Percentiles rank a stretch among this genome's conserved stretches.
These are phyloP conservation scores for Plasmodium vinckei DNA, from an alignment of 169 alveolate genomes.

Conservation along the genomic window DNA sequence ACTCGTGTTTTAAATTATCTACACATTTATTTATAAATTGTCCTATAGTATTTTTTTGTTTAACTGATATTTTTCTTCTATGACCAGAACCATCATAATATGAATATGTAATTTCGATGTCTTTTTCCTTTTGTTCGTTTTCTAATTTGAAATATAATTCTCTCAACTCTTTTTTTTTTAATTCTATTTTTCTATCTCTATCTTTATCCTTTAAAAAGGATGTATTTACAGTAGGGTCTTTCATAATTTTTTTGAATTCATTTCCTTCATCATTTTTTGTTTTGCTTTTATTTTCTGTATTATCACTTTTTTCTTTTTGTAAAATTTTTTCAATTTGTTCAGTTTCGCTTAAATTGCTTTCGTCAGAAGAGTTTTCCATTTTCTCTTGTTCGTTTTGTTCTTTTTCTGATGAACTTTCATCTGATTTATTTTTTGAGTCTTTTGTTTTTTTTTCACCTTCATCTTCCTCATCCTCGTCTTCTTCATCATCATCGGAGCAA, in stretches of 20 bases:
- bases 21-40: conserved; percentile 78
- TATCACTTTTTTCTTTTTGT: background rate
- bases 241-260: conserved; percentile 45
- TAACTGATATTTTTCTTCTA: conserved; percentile 70
- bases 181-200: conserved; percentile 71
- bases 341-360: background rate
- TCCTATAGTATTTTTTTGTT: conserved; percentile 76
- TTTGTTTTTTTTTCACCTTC: conserved; percentile 13
- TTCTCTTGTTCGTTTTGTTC: background rate
- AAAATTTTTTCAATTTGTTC: background rate
- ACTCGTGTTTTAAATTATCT: conserved; percentile 68
- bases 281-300: conserved; percentile 2
- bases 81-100: conserved; percentile 76
- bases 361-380: background rate
- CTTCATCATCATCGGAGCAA: conserved; percentile 36
- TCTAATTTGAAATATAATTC: conserved; percentile 73
- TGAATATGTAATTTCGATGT: conserved; percentile 70
- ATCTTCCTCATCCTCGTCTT: conserved; percentile 16
- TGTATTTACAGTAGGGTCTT: conserved; percentile 73
- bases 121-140: conserved; percentile 71
- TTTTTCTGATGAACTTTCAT: background rate
- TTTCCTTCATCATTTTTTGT: background rate
- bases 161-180: conserved; percentile 66
- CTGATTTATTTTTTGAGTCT: background rate
- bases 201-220: conserved; percentile 74